Base-by-base conservation (phyloP, 2,329 filamentous ascomycete genomes). In the Claviceps sp. region DNA sequence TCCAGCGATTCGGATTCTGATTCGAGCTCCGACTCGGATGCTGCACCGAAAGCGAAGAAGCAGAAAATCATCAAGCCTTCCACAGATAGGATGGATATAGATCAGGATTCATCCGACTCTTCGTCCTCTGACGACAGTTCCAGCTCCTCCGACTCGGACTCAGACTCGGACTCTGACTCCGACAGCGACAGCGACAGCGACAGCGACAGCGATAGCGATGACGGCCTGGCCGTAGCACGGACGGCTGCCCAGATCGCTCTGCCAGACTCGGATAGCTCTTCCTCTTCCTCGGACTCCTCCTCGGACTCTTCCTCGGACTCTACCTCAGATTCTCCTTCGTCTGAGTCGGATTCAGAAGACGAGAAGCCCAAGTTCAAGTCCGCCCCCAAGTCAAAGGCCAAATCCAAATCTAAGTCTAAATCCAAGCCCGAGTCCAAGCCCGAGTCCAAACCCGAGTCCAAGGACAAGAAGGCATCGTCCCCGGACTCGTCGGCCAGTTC, bases 41-140 rank as follows among this genome's bases (percentile, higher is more conserved):
- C 70, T 42, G 69, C 75, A 53, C 75, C 72, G 3, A 69, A 70
- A 54, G 57, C 66, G 26, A 82, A 82, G 69, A 82, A 79, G 66
- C 63, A 64, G 55, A 74, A 72, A 62, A 69, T 67, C 34, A 71
- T 47, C 3, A 42, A 53, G 20, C 40, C 40, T 5, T 36, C 53
- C 16, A 47, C 52, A 14, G 49, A 47, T 49, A 54, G 50, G 46
- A 57, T 57, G 55, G 55, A 55, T 14, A 38, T 57, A 17, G 51
- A 58, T 47, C 63, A 60, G 16, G 64, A 64, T 9, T 66, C 60
- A 22, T 57, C 62, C 3, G 42, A 49, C 2, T 59, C 63, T 2
- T 54, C 46, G 2, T 55, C 60, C 23, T 59, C 63, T 2, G 42
- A 45, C 43, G 49, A 49, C 23, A 49, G 49, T 20, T 39, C 48